These are phyloP conservation scores for Amniculicola lignicola DNA, from an alignment of 495 filamentous ascomycete genomes.

Conservation along the genomic window DNA sequence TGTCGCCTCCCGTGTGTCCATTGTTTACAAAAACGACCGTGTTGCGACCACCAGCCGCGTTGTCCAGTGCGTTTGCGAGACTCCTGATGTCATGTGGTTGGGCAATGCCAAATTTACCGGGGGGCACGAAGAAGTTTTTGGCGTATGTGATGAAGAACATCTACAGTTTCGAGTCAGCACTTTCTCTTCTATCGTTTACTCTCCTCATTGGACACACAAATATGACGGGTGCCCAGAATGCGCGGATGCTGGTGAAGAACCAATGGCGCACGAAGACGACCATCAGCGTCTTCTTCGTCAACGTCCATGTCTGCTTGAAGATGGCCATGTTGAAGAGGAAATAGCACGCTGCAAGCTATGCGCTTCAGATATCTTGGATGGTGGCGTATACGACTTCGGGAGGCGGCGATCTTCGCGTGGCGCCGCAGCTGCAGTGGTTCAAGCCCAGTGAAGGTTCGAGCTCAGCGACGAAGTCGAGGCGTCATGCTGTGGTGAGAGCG, in stretches of 20 bases:
- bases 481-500: too few species aligned
- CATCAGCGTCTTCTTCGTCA: conserved; percentile 70
- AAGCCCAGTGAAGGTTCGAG: too few species aligned
- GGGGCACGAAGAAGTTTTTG: conserved; percentile 44
- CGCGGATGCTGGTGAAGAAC: conserved; percentile 61
- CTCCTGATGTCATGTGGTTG: conserved; percentile 54
- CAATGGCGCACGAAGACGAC: conserved; percentile 64
- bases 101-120: conserved; percentile 61
- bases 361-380: too few species aligned
- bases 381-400: too few species aligned
- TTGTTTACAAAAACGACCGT: conserved; percentile 79
- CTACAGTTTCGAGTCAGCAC: conserved; percentile 2
- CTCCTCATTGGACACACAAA: conserved; percentile 46
- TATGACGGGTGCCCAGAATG: conserved; percentile 67
- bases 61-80: conserved; percentile 56
- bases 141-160: conserved; percentile 42
- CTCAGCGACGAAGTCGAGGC: too few species aligned
- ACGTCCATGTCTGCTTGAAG: conserved; percentile 66
- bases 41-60: conserved; percentile 47
- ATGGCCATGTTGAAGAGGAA: conserved; percentile 54
- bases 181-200: neutral
- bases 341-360: too few species aligned
- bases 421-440: too few species aligned
- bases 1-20: conserved; percentile 65
- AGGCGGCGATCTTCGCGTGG: too few species aligned